A percentile compares a stretch with the other conserved stretches of the same genome.
Evolutionary conservation across 139 green algal genomes (phyloP).

Genomic region (Desmodesmus armatus): DNA sequence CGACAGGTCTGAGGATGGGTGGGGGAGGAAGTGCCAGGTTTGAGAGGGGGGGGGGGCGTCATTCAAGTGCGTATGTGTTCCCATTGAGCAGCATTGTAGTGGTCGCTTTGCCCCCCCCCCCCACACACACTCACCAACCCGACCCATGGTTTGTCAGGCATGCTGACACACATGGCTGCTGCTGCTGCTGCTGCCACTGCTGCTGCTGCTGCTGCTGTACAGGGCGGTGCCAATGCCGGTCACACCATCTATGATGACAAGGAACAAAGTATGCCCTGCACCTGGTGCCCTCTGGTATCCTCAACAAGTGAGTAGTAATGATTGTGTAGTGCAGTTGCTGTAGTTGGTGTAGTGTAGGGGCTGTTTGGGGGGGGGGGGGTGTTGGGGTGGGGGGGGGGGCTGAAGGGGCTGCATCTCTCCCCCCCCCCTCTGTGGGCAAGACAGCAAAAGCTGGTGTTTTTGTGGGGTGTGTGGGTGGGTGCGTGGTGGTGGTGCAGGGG

Average conservation of each 20-base stretch:
- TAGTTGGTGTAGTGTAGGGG: not conserved
- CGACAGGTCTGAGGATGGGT: no score
- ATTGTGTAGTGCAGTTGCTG: not conserved
- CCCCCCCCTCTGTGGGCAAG: not conserved
- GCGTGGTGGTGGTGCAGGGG: no score
- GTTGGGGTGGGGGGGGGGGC: no score
- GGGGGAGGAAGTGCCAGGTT: no score
- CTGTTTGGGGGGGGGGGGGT: no score
- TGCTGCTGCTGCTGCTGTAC: conserved; percentile 3
- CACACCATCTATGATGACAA: conserved; percentile 99
- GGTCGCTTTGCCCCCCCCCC: not conserved
- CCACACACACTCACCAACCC: not conserved
- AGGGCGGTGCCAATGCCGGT: conserved; percentile 98
- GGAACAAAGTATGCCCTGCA: conserved; percentile 98
- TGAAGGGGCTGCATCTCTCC: no score
- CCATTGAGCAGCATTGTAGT: not conserved
- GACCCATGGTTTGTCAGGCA: no score
- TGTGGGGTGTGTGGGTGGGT: no score
- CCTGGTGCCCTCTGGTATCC: conserved; percentile 96
- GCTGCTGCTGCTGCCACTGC: not conserved
- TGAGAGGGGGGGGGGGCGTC: no score
- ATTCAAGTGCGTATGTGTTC: not conserved
- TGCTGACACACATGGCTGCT: not conserved
- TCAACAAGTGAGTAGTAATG: conserved; percentile 77
- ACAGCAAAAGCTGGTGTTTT: not conserved